Percentiles rank a stretch among this genome's conserved stretches.
Evolutionary conservation across 192 early-diverging fungal species (phyloP).

Genomic region (Coemansia sp.): DNA sequence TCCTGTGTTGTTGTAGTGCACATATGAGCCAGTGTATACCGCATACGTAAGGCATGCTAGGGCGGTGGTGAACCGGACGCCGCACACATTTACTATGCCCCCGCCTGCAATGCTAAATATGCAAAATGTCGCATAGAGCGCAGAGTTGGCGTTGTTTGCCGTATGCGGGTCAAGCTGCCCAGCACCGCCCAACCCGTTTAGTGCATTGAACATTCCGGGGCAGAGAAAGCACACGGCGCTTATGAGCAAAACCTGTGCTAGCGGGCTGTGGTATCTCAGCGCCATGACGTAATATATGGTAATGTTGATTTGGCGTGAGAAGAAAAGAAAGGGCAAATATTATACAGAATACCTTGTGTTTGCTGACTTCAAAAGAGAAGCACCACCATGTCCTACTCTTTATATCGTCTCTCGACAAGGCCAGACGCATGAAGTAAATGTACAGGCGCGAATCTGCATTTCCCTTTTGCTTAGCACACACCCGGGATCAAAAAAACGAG

Average conservation of each 20-base stretch:
- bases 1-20: slow-evolving; percentile 60
- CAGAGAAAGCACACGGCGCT: slow-evolving; percentile 72
- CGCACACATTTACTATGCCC: slow-evolving; percentile 75
- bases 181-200: slow-evolving; percentile 63
- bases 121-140: slow-evolving; percentile 71
- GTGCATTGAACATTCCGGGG: slow-evolving; percentile 77
- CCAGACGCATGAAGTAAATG: neutral
- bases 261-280: slow-evolving; percentile 56
- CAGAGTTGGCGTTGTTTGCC: slow-evolving; percentile 69
- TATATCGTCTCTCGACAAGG: neutral
- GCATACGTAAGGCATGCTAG: slow-evolving; percentile 66
- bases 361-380: neutral
- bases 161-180: slow-evolving; percentile 60
- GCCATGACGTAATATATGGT: slow-evolving; percentile 11
- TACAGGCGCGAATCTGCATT: neutral
- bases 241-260: slow-evolving; percentile 66
- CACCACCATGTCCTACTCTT: neutral
- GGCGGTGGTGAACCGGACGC: slow-evolving; percentile 63
- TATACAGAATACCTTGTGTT: neutral
- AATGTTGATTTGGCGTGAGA: neutral
- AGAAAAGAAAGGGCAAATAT: neutral
- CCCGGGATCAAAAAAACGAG: slow-evolving; percentile 3
- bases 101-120: slow-evolving; percentile 72
- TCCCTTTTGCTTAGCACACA: neutral
- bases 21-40: slow-evolving; percentile 70